A percentile compares a stretch with the other conserved stretches of the same genome.
phyloP scores from a whole-genome alignment of 1,139 yeast genomes.

The Blastobotrys indianensis region DNA sequence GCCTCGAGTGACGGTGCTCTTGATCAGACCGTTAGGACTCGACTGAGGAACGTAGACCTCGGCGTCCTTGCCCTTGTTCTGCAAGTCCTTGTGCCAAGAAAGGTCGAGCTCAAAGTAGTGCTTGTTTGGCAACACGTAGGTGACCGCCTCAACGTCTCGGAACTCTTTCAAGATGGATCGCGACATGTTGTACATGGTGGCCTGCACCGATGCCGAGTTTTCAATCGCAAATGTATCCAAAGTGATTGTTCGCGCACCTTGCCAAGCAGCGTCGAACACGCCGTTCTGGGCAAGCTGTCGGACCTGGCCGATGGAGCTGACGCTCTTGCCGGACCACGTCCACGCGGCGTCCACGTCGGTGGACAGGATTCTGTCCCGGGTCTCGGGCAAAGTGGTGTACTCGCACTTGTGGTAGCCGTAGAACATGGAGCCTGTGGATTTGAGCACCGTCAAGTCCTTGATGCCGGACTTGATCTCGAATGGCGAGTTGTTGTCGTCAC shows the following conservation, averaged over 20 bases:
- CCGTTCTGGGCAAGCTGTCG: constrained; percentile 50
- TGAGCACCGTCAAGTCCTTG: constrained; percentile 79
- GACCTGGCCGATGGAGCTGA: constrained; percentile 49
- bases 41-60: constrained; percentile 85
- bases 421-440: constrained; percentile 93
- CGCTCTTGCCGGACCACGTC: constrained; percentile 52
- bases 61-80: constrained; percentile 53
- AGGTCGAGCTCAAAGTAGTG: constrained; percentile 79
- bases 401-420: constrained; percentile 82
- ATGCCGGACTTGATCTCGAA: constrained; percentile 62
- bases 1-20: constrained; percentile 69
- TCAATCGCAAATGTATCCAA: constrained; percentile 75
- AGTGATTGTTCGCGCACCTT: constrained; percentile 59
- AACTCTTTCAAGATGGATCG: constrained; percentile 57
- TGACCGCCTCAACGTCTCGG: constrained; percentile 54
- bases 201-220: constrained; percentile 87
- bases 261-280: constrained; percentile 58
- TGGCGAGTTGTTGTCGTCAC: constrained; percentile 36
- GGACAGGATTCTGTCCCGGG: constrained; percentile 76
- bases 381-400: constrained; percentile 78
- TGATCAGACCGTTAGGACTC: constrained; percentile 88
- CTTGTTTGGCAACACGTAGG: constrained; percentile 80
- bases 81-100: constrained; percentile 73
- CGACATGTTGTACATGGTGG: constrained; percentile 92
- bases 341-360: constrained; percentile 79